Evolutionary conservation across 495 filamentous ascomycete genomes (phyloP), one percentile per base, ranked within the genome.

Genomic region (Hypomontagnella monticulosa): DNA sequence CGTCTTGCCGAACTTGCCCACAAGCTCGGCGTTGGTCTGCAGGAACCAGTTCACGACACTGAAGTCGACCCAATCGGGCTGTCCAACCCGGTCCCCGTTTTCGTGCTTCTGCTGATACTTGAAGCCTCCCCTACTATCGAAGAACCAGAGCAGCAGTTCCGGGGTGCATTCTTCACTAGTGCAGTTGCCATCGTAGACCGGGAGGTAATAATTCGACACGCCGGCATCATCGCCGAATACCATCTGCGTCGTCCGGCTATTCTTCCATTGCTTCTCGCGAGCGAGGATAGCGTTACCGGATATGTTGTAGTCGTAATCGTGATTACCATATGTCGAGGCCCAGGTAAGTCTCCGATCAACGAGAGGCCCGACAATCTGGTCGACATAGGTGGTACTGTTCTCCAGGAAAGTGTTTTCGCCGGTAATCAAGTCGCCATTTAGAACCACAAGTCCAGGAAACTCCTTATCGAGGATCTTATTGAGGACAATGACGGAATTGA

Each of bases 391-490:
- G 4, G 79, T 85, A 10, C 83, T 82, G 66, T 91, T 90, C 20
- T 83, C 76, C 10, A 79, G 67, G 37, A 80, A 84, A 1, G 84
- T 84, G 55, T 86, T 85, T 61, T 92, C 87, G 18, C 90, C 88
- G 0, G 90, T 89, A 59, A 92, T 88, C 8, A 92, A 76, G 63
- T 92, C 90, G 34, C 90, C 89, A 52, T 92, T 93, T 1, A 93
- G 72, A 6, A 93, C 83, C 16, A 89, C 87, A 1, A 92, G 81
- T 20, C 87, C 77, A 61, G 57, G 56, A 0, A 72, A 63, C 66
- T 92, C 89, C 4, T 73, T 61, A n/a, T 83, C 75, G 2, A 93
- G 81, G 14, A 92, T 76, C 11, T 75, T 68, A 50, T 84, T 83
- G 73, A 92, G 86, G 6, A 91, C 84, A 4, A 73, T 68, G 40